Conservation (phyloP, 2,329 filamentous ascomycete genomes). For the Cladosporium austrohemisphaericum region DNA sequence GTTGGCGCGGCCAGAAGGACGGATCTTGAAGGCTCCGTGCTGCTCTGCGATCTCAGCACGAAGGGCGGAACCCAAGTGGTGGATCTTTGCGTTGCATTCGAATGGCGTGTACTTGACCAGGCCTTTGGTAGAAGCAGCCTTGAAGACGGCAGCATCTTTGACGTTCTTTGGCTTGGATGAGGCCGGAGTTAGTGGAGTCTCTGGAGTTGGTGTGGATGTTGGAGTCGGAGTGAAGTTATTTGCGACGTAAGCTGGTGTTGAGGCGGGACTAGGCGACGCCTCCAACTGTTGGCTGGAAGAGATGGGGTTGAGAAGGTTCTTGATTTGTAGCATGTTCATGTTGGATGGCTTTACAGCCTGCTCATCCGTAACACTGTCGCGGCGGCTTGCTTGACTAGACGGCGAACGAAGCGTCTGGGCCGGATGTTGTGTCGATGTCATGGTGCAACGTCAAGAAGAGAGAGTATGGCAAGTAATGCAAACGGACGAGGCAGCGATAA, state of each 20-base stretch:
- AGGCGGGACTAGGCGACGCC: constrained; percentile 22
- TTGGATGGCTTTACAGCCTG: constrained; percentile 18
- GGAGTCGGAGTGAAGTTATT: constrained; percentile 23
- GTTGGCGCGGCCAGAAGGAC: constrained; percentile 54
- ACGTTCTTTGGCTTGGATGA: constrained; percentile 51
- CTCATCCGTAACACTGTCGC: constrained; percentile 20
- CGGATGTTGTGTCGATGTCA: constrained; percentile 19
- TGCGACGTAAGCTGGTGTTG: constrained; percentile 26
- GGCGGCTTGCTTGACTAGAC: constrained; percentile 16
- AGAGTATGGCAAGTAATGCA: background rate
- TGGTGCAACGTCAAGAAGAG: constrained; percentile 15
- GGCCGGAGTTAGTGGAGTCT: constrained; percentile 22
- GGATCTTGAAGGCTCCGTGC: constrained; percentile 62
- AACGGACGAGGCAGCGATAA: background rate
- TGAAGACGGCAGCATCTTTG: constrained; percentile 63
- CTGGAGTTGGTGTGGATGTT: constrained; percentile 23
- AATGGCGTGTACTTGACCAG: constrained; percentile 70
- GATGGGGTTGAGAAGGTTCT: constrained; percentile 39
- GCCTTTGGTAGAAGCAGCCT: constrained; percentile 60
- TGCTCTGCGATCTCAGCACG: constrained; percentile 50
- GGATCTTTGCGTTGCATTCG: constrained; percentile 48
- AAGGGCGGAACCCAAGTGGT: background rate
- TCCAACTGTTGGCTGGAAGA: constrained; percentile 20
- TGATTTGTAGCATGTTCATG: constrained; percentile 38
- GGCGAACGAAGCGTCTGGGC: constrained; percentile 22